These are phyloP conservation scores for Melanomma pulvis-pyrius DNA, from an alignment of 495 filamentous ascomycete genomes.

Conservation along the genomic window DNA sequence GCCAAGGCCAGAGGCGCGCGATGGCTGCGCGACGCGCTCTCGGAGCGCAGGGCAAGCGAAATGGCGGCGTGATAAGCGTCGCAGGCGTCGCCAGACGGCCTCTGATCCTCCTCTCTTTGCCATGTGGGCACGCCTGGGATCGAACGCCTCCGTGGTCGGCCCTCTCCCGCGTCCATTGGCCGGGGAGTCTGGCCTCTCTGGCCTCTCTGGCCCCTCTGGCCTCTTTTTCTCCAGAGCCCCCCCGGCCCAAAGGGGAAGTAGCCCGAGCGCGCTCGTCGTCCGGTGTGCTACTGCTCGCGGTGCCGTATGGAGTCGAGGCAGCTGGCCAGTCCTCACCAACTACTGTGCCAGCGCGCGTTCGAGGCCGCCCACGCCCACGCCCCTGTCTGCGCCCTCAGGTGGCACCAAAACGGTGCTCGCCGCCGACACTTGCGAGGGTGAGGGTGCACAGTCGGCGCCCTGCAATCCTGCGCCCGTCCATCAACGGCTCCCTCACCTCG, in stretches of 20 bases:
- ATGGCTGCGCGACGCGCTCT: not conserved
- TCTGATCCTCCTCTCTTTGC: constrained; percentile 19
- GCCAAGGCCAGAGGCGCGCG: not conserved
- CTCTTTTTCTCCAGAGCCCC: not conserved
- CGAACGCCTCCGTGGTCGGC: not conserved
- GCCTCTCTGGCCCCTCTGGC: no score
- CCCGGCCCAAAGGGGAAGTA: constrained; percentile 17
- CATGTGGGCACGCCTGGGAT: constrained; percentile 29
- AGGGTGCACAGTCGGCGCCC: no score
- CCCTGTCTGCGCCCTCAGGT: not conserved
- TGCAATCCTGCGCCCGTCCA: not conserved
- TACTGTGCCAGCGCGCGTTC: not conserved
- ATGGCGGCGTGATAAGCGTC: constrained; percentile 33
- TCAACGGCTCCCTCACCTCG: not conserved
- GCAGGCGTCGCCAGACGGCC: constrained; percentile 7
- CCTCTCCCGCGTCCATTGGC: not conserved
- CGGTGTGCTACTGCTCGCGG: not conserved
- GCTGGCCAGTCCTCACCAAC: no score
- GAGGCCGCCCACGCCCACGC: not conserved
- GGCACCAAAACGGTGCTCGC: not conserved
- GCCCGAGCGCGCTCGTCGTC: constrained; percentile 8
- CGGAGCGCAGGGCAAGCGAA: constrained; percentile 17
- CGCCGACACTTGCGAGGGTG: not conserved
- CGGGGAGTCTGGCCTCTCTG: not conserved
- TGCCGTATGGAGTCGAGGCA: not conserved